Conservation (phyloP, 176 grass and related monocot genomes). For the Hsuehochloa calcarea region DNA sequence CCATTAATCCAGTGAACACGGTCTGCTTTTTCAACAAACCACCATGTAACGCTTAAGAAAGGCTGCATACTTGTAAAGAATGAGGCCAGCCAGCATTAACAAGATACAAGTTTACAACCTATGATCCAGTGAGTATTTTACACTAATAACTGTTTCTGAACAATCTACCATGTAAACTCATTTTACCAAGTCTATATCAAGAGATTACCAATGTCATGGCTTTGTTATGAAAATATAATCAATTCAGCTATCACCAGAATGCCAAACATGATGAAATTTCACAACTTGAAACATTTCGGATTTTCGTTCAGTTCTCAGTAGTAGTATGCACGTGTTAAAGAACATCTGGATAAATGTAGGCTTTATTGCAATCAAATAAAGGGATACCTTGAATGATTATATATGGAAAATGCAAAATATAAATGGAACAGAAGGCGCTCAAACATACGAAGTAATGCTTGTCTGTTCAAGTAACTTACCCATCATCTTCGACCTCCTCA, state of each 20-base stretch:
- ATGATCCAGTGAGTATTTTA: neutral
- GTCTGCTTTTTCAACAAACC: neutral
- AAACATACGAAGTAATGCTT: neutral
- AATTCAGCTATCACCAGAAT: neutral
- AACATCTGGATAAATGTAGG: neutral
- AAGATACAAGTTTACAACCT: neutral
- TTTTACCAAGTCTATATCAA: neutral
- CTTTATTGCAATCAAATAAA: neutral
- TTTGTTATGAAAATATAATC: neutral
- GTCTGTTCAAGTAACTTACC: conserved; percentile 24
- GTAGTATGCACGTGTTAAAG: neutral
- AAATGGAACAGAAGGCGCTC: neutral
- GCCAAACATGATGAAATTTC: neutral
- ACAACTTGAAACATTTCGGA: neutral
- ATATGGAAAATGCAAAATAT: neutral
- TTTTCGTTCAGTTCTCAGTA: neutral
- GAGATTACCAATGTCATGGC: neutral
- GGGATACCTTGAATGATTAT: neutral
- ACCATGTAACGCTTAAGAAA: neutral
- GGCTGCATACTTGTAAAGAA: neutral
- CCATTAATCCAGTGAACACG: neutral
- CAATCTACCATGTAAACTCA: neutral
- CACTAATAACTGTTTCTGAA: neutral
- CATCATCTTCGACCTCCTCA: conserved; percentile 53
- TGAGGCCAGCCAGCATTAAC: neutral